Evolutionary conservation across 169 alveolate species (phyloP), one percentile per base, ranked within the genome.

Genomic region (Cystoisospora suis): DNA sequence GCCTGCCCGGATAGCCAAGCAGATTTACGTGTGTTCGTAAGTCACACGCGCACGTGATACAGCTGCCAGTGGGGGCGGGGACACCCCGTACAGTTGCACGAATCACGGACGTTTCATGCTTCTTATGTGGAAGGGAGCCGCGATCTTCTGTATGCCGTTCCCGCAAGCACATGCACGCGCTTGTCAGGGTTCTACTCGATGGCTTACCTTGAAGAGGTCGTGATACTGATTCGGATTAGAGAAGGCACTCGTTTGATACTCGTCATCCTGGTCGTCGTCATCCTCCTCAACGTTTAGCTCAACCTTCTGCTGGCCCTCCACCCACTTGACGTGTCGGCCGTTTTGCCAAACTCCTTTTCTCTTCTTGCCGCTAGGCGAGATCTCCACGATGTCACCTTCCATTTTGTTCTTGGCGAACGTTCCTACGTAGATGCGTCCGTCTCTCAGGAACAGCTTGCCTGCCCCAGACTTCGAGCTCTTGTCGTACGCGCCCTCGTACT

Each of bases 351-450:
- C 70, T 3, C 91, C 91, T n/a, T n/a, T 40, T 36, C 87, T 59
- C 81, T 93, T 92, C 83, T 90, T 93, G 7, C 97, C 97, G 86
- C 94, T 94, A 45, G 94, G 93, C 93, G 91, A 91, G n/a, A 47
- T 86, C 34, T 93, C 93, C 59, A 89, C 80, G 27, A 95, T 96
- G 32, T 92, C 65, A 36, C 92, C 92, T 1, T 88, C 59, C 83
- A 42, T 46, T 45, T 61, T 58, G 49, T 49, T 49, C 6, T 12
- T 75, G 38, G 1, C 65, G 32, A 88, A 88, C n/a, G 92, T 94
- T 42, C 96, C 97, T 69, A 89, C 95, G 86, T 95, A 95, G 0
- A 89, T 69, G 69, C 96, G 92, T 29, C 97, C 96, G 93, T 95
- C 97, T 12, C 93, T 92, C 95, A 94, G 91, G 38, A 46, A 90